A percentile compares a stretch with the other conserved stretches of the same genome.
These are phyloP conservation scores for Mercurialis annua DNA, from an alignment of 345 rosid genomes.

Conservation along the genomic window DNA sequence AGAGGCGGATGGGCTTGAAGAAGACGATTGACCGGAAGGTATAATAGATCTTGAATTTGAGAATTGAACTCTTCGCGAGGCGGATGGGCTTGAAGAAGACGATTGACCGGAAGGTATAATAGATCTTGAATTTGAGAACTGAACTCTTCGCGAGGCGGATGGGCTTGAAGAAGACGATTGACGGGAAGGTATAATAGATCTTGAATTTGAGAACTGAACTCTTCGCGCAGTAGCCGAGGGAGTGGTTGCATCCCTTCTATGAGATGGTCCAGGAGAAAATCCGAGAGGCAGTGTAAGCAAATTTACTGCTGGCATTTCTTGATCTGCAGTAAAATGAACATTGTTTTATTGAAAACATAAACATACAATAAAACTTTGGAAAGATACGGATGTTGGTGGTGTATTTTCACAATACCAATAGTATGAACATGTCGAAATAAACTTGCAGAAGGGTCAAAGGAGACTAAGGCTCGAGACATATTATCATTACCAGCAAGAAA, in stretches of 20 bases:
- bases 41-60: too few relatives aligned
- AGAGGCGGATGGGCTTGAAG: too few relatives aligned
- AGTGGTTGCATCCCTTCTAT: slow-evolving; percentile 18
- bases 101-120: slow-evolving; percentile 5
- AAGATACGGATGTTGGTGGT: neutral
- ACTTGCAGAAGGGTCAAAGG: slow-evolving; percentile 7
- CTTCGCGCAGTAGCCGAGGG: slow-evolving; percentile 1
- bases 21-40: slow-evolving; percentile 9
- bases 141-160: slow-evolving; percentile 3
- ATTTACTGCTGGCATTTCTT: slow-evolving; percentile 12
- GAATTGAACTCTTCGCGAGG: too few relatives aligned
- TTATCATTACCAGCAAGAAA: slow-evolving; percentile 14
- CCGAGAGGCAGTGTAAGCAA: slow-evolving; percentile 5
- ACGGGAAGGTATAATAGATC: slow-evolving; percentile 2
- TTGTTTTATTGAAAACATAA: neutral
- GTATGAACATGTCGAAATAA: slow-evolving; percentile 8
- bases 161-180: slow-evolving; percentile 1
- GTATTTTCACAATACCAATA: slow-evolving; percentile 15
- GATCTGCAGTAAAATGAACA: slow-evolving; percentile 24
- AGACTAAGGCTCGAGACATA: slow-evolving; percentile 9
- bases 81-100: neutral
- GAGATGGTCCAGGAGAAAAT: slow-evolving; percentile 17
- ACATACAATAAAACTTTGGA: neutral
- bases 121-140: slow-evolving; percentile 11
- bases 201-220: slow-evolving; percentile 11